Conservation (phyloP, 306 rosid species). For the Trifolium dubium region DNA sequence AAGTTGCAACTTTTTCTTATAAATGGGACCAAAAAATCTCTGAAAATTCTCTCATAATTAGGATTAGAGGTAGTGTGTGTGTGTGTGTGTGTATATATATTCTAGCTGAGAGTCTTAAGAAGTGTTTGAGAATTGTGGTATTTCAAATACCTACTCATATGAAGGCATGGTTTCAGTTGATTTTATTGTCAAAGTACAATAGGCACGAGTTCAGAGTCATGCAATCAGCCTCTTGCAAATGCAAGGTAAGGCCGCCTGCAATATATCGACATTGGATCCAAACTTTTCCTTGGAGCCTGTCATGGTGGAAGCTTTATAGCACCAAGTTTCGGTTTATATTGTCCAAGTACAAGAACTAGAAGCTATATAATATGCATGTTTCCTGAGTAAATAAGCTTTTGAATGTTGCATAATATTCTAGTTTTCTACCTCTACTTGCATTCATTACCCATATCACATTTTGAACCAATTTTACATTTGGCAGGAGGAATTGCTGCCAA, state of each 20-base stretch:
- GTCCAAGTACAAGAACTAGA: not conserved
- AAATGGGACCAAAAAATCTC: too few relatives aligned
- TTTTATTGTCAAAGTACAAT: not conserved
- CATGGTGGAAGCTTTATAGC: not conserved
- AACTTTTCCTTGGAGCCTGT: not conserved
- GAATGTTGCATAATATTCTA: slow-evolving; percentile 24
- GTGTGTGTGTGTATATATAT: not conserved
- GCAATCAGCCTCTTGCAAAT: slow-evolving; percentile 19
- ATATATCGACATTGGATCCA: not conserved
- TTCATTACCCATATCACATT: slow-evolving; percentile 18
- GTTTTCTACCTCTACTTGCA: slow-evolving; percentile 23
- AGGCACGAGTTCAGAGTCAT: not conserved
- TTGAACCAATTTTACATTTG: slow-evolving; percentile 45
- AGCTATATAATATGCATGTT: slow-evolving; percentile 27
- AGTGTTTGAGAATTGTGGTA: slow-evolving; percentile 1
- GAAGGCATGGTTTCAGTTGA: slow-evolving; percentile 11
- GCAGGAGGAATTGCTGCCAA: slow-evolving; percentile 86
- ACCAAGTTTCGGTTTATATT: not conserved
- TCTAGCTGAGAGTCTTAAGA: not conserved
- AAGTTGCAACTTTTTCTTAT: too few relatives aligned
- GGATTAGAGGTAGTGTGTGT: too few relatives aligned
- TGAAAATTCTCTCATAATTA: too few relatives aligned
- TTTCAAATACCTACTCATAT: slow-evolving; percentile 23
- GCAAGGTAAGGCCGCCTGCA: slow-evolving; percentile 12
- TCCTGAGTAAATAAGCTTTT: slow-evolving; percentile 18